Conservation (phyloP, 169 alveolate genomes). For the Pseudocohnilembus persalinus region DNA sequence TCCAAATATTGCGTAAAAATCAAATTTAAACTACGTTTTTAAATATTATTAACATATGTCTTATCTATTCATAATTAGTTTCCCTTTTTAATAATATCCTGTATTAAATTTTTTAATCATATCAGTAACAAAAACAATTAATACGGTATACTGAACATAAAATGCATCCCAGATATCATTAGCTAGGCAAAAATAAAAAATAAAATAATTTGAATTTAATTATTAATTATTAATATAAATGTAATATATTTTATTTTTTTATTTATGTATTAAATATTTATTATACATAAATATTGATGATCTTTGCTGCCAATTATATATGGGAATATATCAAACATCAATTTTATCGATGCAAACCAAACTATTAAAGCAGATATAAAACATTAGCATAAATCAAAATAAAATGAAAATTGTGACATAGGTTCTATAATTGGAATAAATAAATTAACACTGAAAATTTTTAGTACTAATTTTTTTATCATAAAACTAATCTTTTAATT, state of each 20-base stretch:
- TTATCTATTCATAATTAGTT: neutral
- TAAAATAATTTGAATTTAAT: too few species aligned
- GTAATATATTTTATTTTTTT: too few species aligned
- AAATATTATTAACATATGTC: too few species aligned
- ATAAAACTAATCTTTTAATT: too few species aligned
- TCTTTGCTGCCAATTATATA: neutral
- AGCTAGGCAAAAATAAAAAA: neutral
- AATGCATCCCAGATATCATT: neutral
- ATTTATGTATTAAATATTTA: too few species aligned
- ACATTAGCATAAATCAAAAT: neutral
- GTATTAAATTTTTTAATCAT: neutral
- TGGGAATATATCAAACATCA: neutral
- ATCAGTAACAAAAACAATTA: neutral
- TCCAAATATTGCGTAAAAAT: neutral
- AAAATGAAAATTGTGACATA: neutral
- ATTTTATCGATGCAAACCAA: neutral
- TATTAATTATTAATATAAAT: too few species aligned
- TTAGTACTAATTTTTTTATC: too few species aligned
- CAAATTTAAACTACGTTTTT: neutral
- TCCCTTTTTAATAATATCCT: neutral
- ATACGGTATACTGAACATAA: neutral
- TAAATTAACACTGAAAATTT: too few species aligned
- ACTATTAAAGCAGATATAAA: neutral
- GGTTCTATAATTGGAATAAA: neutral
- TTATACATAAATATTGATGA: neutral